Conservation (phyloP, 2,329 filamentous ascomycete species). For the Pochonia chlamydosporia region DNA sequence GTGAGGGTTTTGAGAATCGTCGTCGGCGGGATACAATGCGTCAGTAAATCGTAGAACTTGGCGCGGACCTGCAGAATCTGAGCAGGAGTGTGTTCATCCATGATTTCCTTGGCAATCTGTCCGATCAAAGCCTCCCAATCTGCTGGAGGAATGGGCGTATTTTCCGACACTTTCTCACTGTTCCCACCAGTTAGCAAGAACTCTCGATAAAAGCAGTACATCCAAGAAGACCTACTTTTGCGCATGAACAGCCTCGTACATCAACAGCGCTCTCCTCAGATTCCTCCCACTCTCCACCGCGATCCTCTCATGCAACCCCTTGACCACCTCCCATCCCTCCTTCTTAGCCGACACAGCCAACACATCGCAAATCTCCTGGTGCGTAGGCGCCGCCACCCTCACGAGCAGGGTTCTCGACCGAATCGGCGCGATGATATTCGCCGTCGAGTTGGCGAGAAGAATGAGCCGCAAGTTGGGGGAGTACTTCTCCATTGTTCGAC, state of each 20-base stretch:
- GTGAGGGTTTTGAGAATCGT: constrained; percentile 92
- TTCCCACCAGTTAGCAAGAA: neutral
- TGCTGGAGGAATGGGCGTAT: constrained; percentile 84
- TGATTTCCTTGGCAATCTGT: constrained; percentile 87
- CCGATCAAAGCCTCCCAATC: constrained; percentile 94
- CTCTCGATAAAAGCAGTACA: too few species aligned
- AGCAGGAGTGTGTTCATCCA: constrained; percentile 86
- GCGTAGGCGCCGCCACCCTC: constrained; percentile 81
- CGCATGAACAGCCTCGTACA: constrained; percentile 96
- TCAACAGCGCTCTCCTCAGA: constrained; percentile 80
- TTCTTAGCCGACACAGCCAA: constrained; percentile 66
- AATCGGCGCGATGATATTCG: constrained; percentile 98
- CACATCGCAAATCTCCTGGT: constrained; percentile 76
- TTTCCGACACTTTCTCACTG: constrained; percentile 86
- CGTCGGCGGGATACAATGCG: constrained; percentile 93
- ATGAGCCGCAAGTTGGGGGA: constrained; percentile 91
- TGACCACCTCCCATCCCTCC: constrained; percentile 75
- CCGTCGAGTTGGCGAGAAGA: constrained; percentile 88
- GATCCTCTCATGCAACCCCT: constrained; percentile 74
- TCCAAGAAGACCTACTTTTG: constrained; percentile 66
- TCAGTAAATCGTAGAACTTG: constrained; percentile 94
- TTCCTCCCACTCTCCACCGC: constrained; percentile 89
- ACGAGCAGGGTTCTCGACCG: constrained; percentile 86
- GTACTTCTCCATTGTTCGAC: constrained; percentile 99
- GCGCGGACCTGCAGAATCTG: constrained; percentile 82